phyloP scores from a whole-genome alignment of 768 basidiomycete species.

The Xanthoconium stramineum region DNA sequence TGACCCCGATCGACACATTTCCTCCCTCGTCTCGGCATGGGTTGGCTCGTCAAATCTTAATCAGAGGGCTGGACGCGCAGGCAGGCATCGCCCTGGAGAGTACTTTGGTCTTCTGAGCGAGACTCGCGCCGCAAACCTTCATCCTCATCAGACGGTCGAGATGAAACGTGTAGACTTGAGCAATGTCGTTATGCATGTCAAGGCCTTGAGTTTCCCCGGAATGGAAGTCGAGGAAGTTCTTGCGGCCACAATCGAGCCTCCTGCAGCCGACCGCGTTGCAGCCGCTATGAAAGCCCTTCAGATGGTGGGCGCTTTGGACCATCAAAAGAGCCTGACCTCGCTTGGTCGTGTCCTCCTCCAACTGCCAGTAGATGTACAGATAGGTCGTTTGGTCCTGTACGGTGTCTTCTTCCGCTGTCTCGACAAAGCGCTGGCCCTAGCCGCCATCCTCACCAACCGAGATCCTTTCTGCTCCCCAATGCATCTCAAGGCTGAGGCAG shows the following conservation, averaged over 20 bases:
- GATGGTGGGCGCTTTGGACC: constrained; percentile 86
- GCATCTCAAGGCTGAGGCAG: constrained; percentile 68
- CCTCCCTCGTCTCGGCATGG: constrained; percentile 87
- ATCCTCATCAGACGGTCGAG: constrained; percentile 86
- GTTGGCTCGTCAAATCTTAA: constrained; percentile 87
- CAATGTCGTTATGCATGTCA: constrained; percentile 95
- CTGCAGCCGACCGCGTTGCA: constrained; percentile 67
- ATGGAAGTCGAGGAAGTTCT: constrained; percentile 87
- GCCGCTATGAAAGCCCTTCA: constrained; percentile 78
- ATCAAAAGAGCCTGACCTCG: constrained; percentile 72
- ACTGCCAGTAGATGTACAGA: constrained; percentile 84
- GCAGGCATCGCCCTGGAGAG: constrained; percentile 85
- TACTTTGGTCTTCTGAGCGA: constrained; percentile 83
- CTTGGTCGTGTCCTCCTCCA: constrained; percentile 87
- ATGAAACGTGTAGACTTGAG: constrained; percentile 90
- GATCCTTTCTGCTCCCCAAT: constrained; percentile 89
- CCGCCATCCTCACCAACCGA: constrained; percentile 86
- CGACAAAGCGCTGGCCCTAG: constrained; percentile 81
- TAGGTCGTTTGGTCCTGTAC: constrained; percentile 86
- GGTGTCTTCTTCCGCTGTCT: constrained; percentile 93
- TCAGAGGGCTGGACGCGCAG: constrained; percentile 90
- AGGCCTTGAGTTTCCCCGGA: constrained; percentile 84
- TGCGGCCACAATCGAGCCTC: constrained; percentile 82
- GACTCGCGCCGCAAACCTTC: constrained; percentile 54
- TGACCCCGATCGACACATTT: constrained; percentile 85